Percentiles rank a stretch among this genome's conserved stretches.
Evolutionary conservation across 2,329 filamentous ascomycete species (phyloP).

Genomic region (Fusarium sp.): DNA sequence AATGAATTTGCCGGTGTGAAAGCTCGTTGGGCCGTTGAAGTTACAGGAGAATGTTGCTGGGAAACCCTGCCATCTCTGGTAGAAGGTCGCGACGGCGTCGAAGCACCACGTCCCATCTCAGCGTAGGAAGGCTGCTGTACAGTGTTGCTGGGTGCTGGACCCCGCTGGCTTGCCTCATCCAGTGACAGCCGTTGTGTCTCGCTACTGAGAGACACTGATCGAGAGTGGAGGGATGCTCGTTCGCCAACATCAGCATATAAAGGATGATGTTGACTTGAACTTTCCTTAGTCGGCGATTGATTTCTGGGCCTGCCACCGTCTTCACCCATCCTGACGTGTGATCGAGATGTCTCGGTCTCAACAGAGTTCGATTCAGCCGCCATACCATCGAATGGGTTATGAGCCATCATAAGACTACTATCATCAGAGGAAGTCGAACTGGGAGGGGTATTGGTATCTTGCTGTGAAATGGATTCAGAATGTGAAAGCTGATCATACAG

Average conservation of each 20-base stretch:
- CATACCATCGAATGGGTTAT: background rate
- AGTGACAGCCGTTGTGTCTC: background rate
- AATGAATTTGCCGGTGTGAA: background rate
- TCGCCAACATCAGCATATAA: background rate
- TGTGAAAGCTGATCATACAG: constrained; percentile 7
- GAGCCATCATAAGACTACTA: background rate
- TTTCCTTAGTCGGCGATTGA: background rate
- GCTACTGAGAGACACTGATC: background rate
- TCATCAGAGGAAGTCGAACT: background rate
- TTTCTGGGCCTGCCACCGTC: background rate
- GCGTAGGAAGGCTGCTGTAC: background rate
- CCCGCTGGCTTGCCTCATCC: background rate
- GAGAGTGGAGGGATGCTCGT: background rate
- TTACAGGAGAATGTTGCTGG: background rate
- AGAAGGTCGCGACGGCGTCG: background rate
- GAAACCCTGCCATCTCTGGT: background rate
- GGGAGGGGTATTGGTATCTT: too few relatives aligned
- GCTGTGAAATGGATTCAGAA: background rate
- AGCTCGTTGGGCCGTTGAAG: background rate
- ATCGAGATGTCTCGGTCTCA: background rate
- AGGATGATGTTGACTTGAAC: background rate
- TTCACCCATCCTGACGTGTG: background rate
- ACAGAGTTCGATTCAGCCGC: background rate
- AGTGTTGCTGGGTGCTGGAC: background rate
- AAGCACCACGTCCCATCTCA: background rate